A percentile compares a stretch with the other conserved stretches of the same genome.
Conservation (phyloP, 2,329 filamentous ascomycete genomes). For the Epichloe uncinata region DNA sequence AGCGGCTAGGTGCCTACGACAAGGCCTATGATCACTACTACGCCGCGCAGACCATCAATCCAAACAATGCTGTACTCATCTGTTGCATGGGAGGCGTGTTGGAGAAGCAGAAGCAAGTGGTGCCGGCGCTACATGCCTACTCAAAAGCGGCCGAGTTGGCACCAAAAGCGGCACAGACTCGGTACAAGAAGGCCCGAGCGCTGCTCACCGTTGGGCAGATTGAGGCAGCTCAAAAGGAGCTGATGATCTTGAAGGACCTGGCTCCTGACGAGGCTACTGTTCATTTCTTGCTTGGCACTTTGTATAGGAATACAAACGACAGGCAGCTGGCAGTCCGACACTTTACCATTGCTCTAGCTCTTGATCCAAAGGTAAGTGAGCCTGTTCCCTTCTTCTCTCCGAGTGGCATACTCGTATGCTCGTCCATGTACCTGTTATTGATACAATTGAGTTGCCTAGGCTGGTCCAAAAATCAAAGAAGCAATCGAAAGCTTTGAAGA, state of each 20-base stretch:
- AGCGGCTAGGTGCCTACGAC: conserved; percentile 81
- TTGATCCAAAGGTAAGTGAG: conserved; percentile 88
- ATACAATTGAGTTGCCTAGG: conserved; percentile 34
- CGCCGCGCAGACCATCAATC: conserved; percentile 78
- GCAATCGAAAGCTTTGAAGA: conserved; percentile 87
- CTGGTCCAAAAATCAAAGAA: conserved; percentile 88
- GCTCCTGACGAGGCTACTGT: conserved; percentile 93
- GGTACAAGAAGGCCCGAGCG: conserved; percentile 86
- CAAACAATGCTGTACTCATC: conserved; percentile 81
- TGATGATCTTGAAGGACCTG: conserved; percentile 75
- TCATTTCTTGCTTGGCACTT: conserved; percentile 82
- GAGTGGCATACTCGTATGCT: neutral
- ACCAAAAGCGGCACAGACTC: conserved; percentile 65
- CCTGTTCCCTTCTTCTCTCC: conserved; percentile 1
- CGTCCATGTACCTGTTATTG: neutral
- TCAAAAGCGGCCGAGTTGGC: conserved; percentile 70
- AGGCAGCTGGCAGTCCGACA: conserved; percentile 76
- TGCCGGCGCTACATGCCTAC: conserved; percentile 69
- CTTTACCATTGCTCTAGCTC: conserved; percentile 85
- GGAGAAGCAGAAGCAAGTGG: conserved; percentile 75
- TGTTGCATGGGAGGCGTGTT: conserved; percentile 85
- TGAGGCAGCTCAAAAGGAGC: conserved; percentile 62
- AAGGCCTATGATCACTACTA: conserved; percentile 87
- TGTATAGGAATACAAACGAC: conserved; percentile 61
- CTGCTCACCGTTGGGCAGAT: conserved; percentile 63